Base-by-base conservation (phyloP, 2,329 filamentous ascomycete genomes). In the Colletotrichum siamense region DNA sequence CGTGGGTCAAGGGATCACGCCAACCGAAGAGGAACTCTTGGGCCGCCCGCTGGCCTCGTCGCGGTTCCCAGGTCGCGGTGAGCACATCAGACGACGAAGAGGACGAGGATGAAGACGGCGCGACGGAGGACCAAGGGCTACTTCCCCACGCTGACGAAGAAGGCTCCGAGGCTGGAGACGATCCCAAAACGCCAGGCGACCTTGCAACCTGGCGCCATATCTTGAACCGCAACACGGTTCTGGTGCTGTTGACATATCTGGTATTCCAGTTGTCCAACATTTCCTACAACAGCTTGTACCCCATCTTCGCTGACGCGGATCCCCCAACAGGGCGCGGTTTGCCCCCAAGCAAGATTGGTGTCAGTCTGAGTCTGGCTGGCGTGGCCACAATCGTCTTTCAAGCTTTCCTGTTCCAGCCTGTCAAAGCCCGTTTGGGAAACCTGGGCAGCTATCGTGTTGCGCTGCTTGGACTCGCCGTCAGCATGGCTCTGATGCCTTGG, bases 201-300 rank as follows among this genome's bases (percentile, higher is more conserved):
- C 88, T 92, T 67, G 80, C 83, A 8, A 83, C 84, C 2, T 89
- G 89, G 85, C 86, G 83, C n/a, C 87, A 90, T 59, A 81, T 98
- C 3, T 89, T 96, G 67, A 98, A 95, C 81, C 90, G 93, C 73
- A 96, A 97, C 75, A 98, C 96, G 0, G 83, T 98, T 15, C 87
- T 98, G 4, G 90, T 99, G 0, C 90, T 99, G 8, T 83, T 92
- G 69, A 98, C 96, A 0, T 99, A 98, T 82, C 91, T 98, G 59
- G 94, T 99, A 66, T 99, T 99, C 82, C 96, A 98, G 81, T 89
- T 99, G 7, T 93, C 95, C 77, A 99, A 99, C 84, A 95, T 98
- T 79, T 96, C 95, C 5, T 99, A 96, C 89, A 98, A 98, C 85
- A 96, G 95, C 22, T 88, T 99, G 0, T 99, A 98, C 81, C 97